Evolutionary conservation across 2,329 filamentous ascomycete genomes (phyloP), one percentile per base, ranked within the genome.

Genomic region (Parascedosporium putredinis): DNA sequence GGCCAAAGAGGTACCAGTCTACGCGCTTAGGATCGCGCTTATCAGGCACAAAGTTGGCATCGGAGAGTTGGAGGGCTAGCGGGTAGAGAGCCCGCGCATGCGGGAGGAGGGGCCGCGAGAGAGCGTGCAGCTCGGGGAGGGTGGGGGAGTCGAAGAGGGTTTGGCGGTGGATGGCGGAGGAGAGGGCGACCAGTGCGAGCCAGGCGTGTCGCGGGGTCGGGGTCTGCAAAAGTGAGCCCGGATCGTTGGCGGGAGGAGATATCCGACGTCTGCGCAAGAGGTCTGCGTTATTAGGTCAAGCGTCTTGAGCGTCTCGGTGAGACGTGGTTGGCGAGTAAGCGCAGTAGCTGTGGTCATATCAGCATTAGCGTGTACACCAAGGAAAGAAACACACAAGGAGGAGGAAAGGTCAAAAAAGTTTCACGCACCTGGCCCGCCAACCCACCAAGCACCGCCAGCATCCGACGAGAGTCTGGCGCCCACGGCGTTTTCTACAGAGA

Each of bases 1-100:
- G 36, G 47, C 38, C 47, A 16, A 50, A 25, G 9, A 44, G 24
- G 14, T 40, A 34, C 27, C 40, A 50, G 38, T 50, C 47, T 23
- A 50, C 23, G 4, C 47, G 27, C 27, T 24, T 43, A n/a, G 47
- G 47, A 10, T 44, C 47, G 9, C 47, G 24, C 47, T 44, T 44
- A 8, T 29, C 40, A 27, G 47, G 47, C 38, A 33, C 23, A 20
- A 31, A 20, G 20, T 16, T 14, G 27, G n/a, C 23, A 4, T n/a
- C n/a, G 18, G 18, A 40, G n/a, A 40, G 36, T 25, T 34, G 31
- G 18, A 40, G 18, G 18, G 36, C 36, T 12, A 40, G 16, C n/a
- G 36, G 36, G 10, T 40, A 40, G n/a, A 40, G 36, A 9, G 36
- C 36, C n/a, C 36, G 36, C n/a, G 36, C 36, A 9, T 23, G 36